Percentiles rank a stretch among this genome's conserved stretches.
Evolutionary conservation across 306 rosid species (phyloP).

Genomic region (Neltuma alba): DNA sequence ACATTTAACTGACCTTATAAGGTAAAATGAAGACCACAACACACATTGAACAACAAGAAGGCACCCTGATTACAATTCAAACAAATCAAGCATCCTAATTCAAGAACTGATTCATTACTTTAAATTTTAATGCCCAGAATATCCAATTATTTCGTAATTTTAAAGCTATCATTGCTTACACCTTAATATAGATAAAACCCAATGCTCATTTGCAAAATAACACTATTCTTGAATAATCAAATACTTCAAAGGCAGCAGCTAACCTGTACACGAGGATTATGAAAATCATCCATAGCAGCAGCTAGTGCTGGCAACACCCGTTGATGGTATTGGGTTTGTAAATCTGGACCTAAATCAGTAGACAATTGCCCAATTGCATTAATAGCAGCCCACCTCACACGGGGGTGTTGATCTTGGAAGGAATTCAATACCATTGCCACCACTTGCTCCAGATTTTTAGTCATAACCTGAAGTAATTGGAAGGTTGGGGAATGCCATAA

Average conservation of each 20-base stretch:
- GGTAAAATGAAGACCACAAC: neutral
- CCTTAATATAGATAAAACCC: neutral
- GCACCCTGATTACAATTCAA: neutral
- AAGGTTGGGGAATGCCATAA: neutral
- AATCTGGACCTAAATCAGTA: conserved; percentile 97
- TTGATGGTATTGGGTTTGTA: conserved; percentile 85
- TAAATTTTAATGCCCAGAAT: neutral
- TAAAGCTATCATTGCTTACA: neutral
- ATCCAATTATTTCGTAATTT: neutral
- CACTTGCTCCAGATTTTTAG: conserved; percentile 91
- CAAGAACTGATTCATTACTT: neutral
- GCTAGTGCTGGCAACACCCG: conserved; percentile 92
- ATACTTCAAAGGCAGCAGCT: conserved; percentile 12
- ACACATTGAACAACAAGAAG: neutral
- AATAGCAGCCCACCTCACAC: conserved; percentile 99
- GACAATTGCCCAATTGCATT: conserved; percentile 97
- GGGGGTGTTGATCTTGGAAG: conserved; percentile 94
- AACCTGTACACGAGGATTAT: conserved; percentile 98
- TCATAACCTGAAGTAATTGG: conserved; percentile 72
- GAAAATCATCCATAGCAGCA: conserved; percentile 94
- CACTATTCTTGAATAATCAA: neutral
- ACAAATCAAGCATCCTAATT: neutral
- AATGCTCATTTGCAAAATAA: neutral
- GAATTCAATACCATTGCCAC: conserved; percentile 96
- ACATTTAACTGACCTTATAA: neutral